phyloP scores from a whole-genome alignment of 805 yeast species.

The Metschnikowia colocasiae region DNA sequence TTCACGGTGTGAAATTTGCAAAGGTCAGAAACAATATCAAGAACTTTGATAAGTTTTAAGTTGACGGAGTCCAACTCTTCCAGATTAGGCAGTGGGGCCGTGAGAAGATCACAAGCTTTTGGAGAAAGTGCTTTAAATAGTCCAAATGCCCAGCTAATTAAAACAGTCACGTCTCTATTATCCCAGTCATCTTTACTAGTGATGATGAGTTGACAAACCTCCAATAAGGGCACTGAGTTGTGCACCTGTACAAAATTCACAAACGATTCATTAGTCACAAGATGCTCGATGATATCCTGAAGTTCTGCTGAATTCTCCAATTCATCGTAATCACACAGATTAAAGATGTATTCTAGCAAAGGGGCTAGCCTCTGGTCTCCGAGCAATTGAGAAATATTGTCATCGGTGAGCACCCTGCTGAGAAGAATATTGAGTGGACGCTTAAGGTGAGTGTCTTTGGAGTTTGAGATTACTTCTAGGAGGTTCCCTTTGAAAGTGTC shows the following conservation, averaged over 20 bases:
- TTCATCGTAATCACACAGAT: constrained; percentile 3
- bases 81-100: neutral
- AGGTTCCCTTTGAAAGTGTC: constrained; percentile 5
- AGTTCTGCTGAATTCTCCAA: constrained; percentile 3
- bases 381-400: neutral
- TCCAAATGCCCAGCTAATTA: constrained; percentile 42
- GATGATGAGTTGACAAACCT: constrained; percentile 23
- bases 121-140: constrained; percentile 22
- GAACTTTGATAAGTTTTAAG: constrained; percentile 19
- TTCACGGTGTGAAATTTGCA: constrained; percentile 39
- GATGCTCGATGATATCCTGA: constrained; percentile 3
- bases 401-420: constrained; percentile 1
- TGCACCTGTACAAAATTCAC: neutral
- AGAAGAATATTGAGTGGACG: constrained; percentile 11
- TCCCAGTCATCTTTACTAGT: constrained; percentile 42
- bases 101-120: constrained; percentile 16
- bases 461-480: neutral
- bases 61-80: constrained; percentile 13
- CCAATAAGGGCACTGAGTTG: neutral
- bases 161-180: constrained; percentile 31
- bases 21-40: constrained; percentile 44
- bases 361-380: neutral
- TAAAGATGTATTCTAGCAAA: constrained; percentile 6
- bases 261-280: constrained; percentile 9
- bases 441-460: neutral